Conservation (phyloP, 2,329 filamentous ascomycete species). For the Diaporthe humulicola region DNA sequence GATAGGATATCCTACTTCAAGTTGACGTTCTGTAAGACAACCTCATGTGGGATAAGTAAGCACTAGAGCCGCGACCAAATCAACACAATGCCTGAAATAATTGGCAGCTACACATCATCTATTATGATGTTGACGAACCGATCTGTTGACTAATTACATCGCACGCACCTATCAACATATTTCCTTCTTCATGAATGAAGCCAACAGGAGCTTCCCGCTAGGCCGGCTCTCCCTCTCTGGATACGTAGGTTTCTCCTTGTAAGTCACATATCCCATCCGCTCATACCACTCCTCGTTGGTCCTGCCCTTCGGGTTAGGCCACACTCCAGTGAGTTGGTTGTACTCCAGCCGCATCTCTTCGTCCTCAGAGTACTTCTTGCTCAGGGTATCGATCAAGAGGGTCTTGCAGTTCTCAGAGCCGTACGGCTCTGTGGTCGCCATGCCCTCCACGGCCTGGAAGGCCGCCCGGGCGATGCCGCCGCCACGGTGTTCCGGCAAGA, state of each 20-base stretch:
- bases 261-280: conserved; percentile 40
- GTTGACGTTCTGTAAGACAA: background rate
- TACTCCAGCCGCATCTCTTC: conserved; percentile 36
- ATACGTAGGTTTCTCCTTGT: conserved; percentile 34
- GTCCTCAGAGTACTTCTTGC: conserved; percentile 39
- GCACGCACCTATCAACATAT: background rate
- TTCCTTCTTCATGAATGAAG: conserved; percentile 15
- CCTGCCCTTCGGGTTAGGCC: conserved; percentile 16
- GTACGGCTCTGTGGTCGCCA: conserved; percentile 38
- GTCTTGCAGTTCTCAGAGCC: conserved; percentile 39
- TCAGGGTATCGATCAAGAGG: conserved; percentile 37
- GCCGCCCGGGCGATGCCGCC: conserved; percentile 37
- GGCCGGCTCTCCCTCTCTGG: background rate
- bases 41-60: too few species aligned
- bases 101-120: too few species aligned
- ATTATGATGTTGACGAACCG: background rate
- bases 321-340: background rate
- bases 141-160: background rate
- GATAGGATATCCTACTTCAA: too few species aligned
- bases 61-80: background rate
- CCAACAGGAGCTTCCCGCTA: background rate
- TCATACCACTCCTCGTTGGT: conserved; percentile 40
- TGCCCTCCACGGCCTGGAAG: conserved; percentile 36
- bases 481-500: conserved; percentile 38
- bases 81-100: background rate